Conservation (phyloP, 495 filamentous ascomycete species). For the Aspergillus campestris region DNA sequence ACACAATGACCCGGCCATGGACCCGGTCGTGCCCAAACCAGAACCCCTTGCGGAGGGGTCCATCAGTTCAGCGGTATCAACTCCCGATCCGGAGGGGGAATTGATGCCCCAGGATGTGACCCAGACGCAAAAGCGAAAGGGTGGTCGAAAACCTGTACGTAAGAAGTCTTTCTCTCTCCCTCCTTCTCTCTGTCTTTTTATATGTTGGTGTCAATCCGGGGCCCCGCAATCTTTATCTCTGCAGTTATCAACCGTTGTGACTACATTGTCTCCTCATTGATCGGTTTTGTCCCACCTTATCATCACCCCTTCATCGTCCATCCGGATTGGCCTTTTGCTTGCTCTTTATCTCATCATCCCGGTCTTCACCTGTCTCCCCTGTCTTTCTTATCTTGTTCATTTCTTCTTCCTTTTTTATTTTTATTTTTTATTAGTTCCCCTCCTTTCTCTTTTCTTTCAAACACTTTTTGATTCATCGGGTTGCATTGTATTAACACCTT, state of each 20-base stretch:
- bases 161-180: slow-evolving; percentile 6
- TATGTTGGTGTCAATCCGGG: slow-evolving; percentile 9
- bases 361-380: slow-evolving; percentile 4
- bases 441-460: neutral
- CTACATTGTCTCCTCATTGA: too few species aligned
- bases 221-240: slow-evolving; percentile 14
- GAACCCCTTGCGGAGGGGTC: slow-evolving; percentile 41
- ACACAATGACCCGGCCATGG: slow-evolving; percentile 37
- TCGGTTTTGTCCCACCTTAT: slow-evolving; percentile 4
- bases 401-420: slow-evolving; percentile 7
- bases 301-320: slow-evolving; percentile 9
- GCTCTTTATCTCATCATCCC: too few species aligned
- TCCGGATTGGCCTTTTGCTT: slow-evolving; percentile 7
- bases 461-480: slow-evolving; percentile 3
- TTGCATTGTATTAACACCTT: slow-evolving; percentile 9
- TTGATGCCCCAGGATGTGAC: slow-evolving; percentile 47
- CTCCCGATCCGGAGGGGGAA: slow-evolving; percentile 52
- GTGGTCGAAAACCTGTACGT: slow-evolving; percentile 92
- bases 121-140: slow-evolving; percentile 82
- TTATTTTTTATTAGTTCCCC: neutral
- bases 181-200: slow-evolving; percentile 7
- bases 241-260: slow-evolving; percentile 8
- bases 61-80: slow-evolving; percentile 41
- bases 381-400: slow-evolving; percentile 13
- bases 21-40: slow-evolving; percentile 36